Percentiles rank a stretch among this genome's conserved stretches.
Evolutionary conservation across 2,329 filamentous ascomycete species (phyloP).

Genomic region (Phyllosticta capitalensis): DNA sequence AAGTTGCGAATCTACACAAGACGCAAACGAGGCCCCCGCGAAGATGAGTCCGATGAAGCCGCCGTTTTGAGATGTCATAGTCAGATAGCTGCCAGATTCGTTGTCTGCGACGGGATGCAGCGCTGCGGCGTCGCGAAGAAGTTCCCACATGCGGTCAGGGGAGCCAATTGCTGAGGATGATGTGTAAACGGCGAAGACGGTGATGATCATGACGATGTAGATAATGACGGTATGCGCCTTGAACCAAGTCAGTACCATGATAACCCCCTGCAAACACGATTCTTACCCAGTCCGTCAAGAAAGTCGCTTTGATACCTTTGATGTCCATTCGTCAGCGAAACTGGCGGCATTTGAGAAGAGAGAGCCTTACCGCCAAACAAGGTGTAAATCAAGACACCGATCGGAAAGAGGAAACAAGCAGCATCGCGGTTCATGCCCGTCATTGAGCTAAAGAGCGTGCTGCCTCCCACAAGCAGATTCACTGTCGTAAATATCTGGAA

Average conservation of each 20-base stretch:
- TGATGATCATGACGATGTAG: conserved; percentile 46
- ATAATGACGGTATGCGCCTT: conserved; percentile 10
- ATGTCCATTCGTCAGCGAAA: not conserved
- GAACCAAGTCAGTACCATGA: not conserved
- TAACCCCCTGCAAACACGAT: not conserved
- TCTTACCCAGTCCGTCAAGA: conserved; percentile 21
- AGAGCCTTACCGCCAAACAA: conserved; percentile 19
- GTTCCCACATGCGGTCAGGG: conserved; percentile 40
- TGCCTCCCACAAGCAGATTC: conserved; percentile 15
- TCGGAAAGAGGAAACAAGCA: conserved; percentile 17
- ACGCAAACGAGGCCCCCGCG: conserved; percentile 6
- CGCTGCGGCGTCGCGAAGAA: conserved; percentile 37
- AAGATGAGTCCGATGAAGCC: conserved; percentile 9
- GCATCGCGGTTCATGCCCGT: conserved; percentile 19
- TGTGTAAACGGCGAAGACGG: conserved; percentile 42
- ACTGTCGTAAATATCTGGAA: conserved; percentile 10
- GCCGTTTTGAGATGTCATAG: conserved; percentile 45
- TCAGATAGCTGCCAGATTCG: conserved; percentile 44
- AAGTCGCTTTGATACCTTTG: conserved; percentile 3
- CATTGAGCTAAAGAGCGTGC: conserved; percentile 14
- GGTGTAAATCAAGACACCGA: conserved; percentile 20
- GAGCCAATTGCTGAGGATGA: conserved; percentile 41
- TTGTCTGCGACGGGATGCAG: conserved; percentile 43
- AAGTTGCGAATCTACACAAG: conserved; percentile 4
- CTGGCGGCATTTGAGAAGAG: not conserved